Conservation (phyloP, 371 early-diverging fungal genomes). For the Parasitella parasitica region DNA sequence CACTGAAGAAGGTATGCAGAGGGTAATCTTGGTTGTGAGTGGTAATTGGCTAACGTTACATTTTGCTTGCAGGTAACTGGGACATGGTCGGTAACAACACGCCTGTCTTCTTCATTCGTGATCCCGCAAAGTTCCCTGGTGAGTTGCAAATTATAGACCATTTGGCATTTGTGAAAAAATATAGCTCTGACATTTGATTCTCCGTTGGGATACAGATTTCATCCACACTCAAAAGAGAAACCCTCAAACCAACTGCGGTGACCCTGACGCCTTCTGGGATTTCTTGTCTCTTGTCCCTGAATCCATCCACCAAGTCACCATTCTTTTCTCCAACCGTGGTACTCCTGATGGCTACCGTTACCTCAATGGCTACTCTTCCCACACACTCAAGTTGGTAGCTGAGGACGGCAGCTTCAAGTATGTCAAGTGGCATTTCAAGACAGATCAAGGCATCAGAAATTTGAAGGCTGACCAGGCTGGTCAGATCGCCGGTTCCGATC, state of each 20-base stretch:
- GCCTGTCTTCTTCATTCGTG: slow-evolving; percentile 72
- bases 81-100: slow-evolving; percentile 79
- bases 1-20: slow-evolving; percentile 62
- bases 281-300: slow-evolving; percentile 78
- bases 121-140: slow-evolving; percentile 75
- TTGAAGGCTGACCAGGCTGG: slow-evolving; percentile 65
- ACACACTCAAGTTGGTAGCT: slow-evolving; percentile 78
- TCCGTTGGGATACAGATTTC: slow-evolving; percentile 48
- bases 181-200: not conserved
- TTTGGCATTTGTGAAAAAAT: not conserved
- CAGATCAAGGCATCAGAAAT: slow-evolving; percentile 80
- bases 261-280: slow-evolving; percentile 60
- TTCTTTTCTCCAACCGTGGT: slow-evolving; percentile 81
- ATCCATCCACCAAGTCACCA: slow-evolving; percentile 77
- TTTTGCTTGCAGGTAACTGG: slow-evolving; percentile 42
- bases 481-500: slow-evolving; percentile 59
- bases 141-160: not conserved
- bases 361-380: slow-evolving; percentile 79
- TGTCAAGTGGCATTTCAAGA: slow-evolving; percentile 89
- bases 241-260: slow-evolving; percentile 68
- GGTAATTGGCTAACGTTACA: not conserved
- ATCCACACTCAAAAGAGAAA: slow-evolving; percentile 84
- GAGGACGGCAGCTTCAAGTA: slow-evolving; percentile 65
- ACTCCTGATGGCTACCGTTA: slow-evolving; percentile 79
- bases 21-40: not conserved